A percentile compares a stretch with the other conserved stretches of the same genome.
Evolutionary conservation across 129 eudicot genomes (phyloP).

Genomic region (Helianthus tuberosus): DNA sequence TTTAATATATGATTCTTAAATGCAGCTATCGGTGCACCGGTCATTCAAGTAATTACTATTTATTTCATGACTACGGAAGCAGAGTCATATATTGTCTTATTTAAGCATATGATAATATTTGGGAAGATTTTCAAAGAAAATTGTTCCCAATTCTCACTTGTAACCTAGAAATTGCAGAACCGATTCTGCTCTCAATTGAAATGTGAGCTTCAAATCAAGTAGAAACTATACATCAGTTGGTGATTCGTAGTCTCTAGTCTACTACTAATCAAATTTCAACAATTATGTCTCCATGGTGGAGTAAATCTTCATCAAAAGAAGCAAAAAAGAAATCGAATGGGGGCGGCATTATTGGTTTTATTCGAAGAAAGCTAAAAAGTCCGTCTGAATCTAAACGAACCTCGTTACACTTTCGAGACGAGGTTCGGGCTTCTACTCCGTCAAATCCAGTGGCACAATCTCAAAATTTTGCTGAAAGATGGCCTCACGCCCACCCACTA

Average conservation of each 20-base stretch:
- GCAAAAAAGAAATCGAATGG: conserved; percentile 43
- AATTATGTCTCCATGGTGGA: conserved; percentile 47
- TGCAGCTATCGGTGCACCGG: conserved; percentile 40
- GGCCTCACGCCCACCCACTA: conserved; percentile 46
- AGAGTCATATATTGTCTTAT: conserved; percentile 15
- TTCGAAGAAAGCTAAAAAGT: conserved; percentile 50
- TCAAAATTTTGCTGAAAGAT: conserved; percentile 47
- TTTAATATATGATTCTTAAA: conserved; percentile 30
- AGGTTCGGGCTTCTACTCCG: conserved; percentile 30
- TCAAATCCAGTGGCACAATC: conserved; percentile 43
- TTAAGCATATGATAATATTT: conserved; percentile 27
- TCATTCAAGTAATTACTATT: conserved; percentile 37
- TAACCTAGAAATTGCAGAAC: conserved; percentile 25
- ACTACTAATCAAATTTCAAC: neutral
- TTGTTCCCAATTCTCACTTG: conserved; percentile 30
- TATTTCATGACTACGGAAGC: conserved; percentile 47
- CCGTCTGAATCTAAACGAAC: conserved; percentile 42
- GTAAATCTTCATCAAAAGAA: conserved; percentile 48
- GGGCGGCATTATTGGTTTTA: conserved; percentile 40
- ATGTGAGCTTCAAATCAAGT: conserved; percentile 21
- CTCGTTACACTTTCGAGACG: neutral
- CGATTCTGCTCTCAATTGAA: conserved; percentile 14
- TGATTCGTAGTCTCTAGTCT: conserved; percentile 8
- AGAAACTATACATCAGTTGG: conserved; percentile 5
- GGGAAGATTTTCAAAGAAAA: conserved; percentile 28